Base-by-base conservation (phyloP, 1,284 basidiomycete genomes). In the Tilletia walkeri region DNA sequence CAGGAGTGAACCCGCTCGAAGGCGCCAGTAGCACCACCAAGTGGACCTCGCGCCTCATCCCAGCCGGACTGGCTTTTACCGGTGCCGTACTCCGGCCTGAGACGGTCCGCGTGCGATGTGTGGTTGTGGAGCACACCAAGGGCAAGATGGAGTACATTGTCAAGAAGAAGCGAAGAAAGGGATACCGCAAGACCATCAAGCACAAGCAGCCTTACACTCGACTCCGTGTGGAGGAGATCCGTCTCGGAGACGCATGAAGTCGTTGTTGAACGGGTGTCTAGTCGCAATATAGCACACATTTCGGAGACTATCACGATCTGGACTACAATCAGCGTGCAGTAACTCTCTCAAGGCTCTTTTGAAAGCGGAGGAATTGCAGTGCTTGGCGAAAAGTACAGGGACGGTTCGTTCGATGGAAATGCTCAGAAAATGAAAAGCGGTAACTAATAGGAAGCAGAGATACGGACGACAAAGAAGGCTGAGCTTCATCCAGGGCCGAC, bases 151-250 rank as follows among this genome's bases (percentile, higher is more conserved):
- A 95, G 85, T 88, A 88, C 76, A 92, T 93, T 68, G 88, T 94
- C 84, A 96, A 97, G 86, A 95, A 94, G 87, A 99, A 98, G 87
- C 87, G 94, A 84, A 90, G 95, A 89, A 98, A 98, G 87, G 94
- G 95, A 16, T 98, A 98, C 86, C 86, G 88, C 84, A 90, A 89
- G 84, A 90, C 89, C 7, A 88, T 92, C 77, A 88, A 89, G 82
- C 91, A 94, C 85, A 97, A 97, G 86, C 93, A 95, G 84, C 90
- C 91, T 3, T 97, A 93, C 86, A 98, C 95, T 34, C 89, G 94
- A 80, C 38, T 84, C 54, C 72, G 83, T n/a, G 76, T 84, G 50
- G 81, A 82, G 49, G 77, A 75, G 45, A 80, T 84, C 67, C 71
- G 73, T 47, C 70, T 84, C 36, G 82, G 76, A 9, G 45, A 48